Percentiles rank a stretch among this genome's conserved stretches.
Evolutionary conservation across 805 yeast species (phyloP).

Genomic region (Isabelozyma pseudorhagii): DNA sequence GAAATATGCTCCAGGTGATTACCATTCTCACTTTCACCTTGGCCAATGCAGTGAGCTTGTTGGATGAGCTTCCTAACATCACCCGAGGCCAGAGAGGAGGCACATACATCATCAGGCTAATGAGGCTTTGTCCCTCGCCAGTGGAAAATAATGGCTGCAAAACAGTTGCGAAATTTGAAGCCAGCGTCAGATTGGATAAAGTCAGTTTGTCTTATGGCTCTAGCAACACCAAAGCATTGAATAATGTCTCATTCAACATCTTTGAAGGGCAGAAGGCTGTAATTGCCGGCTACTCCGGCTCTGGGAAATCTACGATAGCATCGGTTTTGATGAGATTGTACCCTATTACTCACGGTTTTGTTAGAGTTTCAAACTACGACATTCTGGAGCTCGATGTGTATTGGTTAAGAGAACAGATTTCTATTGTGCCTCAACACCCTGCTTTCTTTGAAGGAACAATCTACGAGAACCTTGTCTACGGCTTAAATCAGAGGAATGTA

Average conservation of each 20-base stretch:
- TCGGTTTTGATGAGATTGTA: constrained; percentile 56
- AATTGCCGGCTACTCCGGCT: constrained; percentile 82
- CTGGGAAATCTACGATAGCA: constrained; percentile 83
- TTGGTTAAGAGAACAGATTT: constrained; percentile 50
- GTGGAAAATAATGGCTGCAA: constrained; percentile 36
- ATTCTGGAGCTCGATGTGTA: constrained; percentile 43
- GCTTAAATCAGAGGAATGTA: constrained; percentile 27
- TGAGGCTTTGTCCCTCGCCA: constrained; percentile 27
- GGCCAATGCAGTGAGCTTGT: constrained; percentile 55
- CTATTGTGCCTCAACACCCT: constrained; percentile 77
- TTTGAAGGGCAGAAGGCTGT: constrained; percentile 53
- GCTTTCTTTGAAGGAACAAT: constrained; percentile 72
- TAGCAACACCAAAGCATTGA: constrained; percentile 29
- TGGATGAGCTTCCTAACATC: constrained; percentile 73
- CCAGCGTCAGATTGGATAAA: constrained; percentile 38
- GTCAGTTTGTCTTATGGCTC: constrained; percentile 51
- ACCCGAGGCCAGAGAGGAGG: constrained; percentile 79
- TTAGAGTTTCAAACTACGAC: constrained; percentile 47
- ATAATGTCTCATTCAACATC: constrained; percentile 42
- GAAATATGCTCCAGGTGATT: constrained; percentile 65
- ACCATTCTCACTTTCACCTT: constrained; percentile 73
- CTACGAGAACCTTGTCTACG: constrained; percentile 67
- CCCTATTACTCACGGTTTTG: constrained; percentile 30
- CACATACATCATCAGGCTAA: constrained; percentile 41
- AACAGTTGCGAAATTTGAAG: constrained; percentile 17